Conservation (phyloP, 208 protist genomes). For the Leishmania major region DNA sequence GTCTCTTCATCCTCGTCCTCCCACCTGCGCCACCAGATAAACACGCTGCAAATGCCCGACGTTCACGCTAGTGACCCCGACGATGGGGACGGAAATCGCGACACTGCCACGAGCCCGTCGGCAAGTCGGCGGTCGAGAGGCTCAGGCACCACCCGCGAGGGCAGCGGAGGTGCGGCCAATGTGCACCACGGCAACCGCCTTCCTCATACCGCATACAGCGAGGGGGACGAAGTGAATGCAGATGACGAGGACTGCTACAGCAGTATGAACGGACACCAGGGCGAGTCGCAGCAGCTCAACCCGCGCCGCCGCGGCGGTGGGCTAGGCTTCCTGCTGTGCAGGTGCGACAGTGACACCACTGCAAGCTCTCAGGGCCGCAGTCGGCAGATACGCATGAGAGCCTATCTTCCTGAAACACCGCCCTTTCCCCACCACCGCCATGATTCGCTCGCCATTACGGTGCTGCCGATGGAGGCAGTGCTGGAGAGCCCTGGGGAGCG, state of each 20-base stretch:
- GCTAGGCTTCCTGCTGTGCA: constrained; percentile 16
- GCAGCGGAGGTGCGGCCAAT: neutral
- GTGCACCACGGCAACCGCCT: neutral
- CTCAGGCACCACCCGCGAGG: neutral
- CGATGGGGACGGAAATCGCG: neutral
- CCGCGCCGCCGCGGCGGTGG: neutral
- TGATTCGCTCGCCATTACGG: constrained; percentile 3
- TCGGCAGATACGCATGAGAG: neutral
- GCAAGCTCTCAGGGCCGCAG: constrained; percentile 6
- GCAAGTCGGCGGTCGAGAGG: neutral
- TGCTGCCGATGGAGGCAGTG: constrained; percentile 31
- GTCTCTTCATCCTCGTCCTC: neutral
- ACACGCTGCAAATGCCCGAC: neutral
- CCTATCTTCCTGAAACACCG: neutral
- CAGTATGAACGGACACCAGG: neutral
- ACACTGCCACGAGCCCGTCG: neutral
- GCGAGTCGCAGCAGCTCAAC: neutral
- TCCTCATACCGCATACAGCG: neutral
- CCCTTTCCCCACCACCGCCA: neutral
- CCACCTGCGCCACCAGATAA: too few relatives aligned
- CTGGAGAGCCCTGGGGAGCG: constrained; percentile 32
- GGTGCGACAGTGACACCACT: constrained; percentile 9
- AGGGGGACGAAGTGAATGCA: neutral
- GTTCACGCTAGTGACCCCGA: neutral
- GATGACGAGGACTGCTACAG: neutral